These are phyloP conservation scores for Dendrobium officinale DNA, from an alignment of 106 monocot species.

Conservation along the genomic window DNA sequence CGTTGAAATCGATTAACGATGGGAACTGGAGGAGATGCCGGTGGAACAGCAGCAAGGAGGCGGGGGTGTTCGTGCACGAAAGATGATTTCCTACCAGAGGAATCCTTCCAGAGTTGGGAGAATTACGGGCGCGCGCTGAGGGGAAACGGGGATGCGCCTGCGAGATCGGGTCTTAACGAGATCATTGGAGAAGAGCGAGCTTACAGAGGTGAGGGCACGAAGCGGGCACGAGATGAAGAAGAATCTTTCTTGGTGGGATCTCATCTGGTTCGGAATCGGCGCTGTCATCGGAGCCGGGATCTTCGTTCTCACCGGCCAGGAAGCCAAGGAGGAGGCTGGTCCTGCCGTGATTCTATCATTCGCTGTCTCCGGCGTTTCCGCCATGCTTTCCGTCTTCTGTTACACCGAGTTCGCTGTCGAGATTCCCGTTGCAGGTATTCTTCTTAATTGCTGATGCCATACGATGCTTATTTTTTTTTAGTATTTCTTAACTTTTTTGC, in stretches of 20 bases:
- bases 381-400: slow-evolving; percentile 81
- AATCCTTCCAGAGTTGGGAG: slow-evolving; percentile 41
- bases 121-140: slow-evolving; percentile 29
- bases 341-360: slow-evolving; percentile 70
- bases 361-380: slow-evolving; percentile 67
- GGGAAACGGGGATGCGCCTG: slow-evolving; percentile 33
- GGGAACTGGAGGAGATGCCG: not conserved
- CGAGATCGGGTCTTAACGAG: slow-evolving; percentile 33
- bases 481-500: slow-evolving; percentile 1
- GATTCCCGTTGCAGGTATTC: slow-evolving; percentile 73
- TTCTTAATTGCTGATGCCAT: not conserved
- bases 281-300: slow-evolving; percentile 87
- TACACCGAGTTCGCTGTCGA: slow-evolving; percentile 88
- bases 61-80: slow-evolving; percentile 22
- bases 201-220: slow-evolving; percentile 39
- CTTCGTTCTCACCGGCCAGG: slow-evolving; percentile 79
- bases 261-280: slow-evolving; percentile 85
- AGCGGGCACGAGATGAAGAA: slow-evolving; percentile 81
- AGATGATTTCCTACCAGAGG: slow-evolving; percentile 39
- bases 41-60: slow-evolving; percentile 1
- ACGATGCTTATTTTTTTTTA: not conserved
- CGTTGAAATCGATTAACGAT: no score
- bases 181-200: slow-evolving; percentile 34
- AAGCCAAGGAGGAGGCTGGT: slow-evolving; percentile 42
- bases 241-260: slow-evolving; percentile 78